Evolutionary conservation across 169 alveolate genomes (phyloP), one percentile per base, ranked within the genome.

Genomic region (Eimeria praecox): DNA sequence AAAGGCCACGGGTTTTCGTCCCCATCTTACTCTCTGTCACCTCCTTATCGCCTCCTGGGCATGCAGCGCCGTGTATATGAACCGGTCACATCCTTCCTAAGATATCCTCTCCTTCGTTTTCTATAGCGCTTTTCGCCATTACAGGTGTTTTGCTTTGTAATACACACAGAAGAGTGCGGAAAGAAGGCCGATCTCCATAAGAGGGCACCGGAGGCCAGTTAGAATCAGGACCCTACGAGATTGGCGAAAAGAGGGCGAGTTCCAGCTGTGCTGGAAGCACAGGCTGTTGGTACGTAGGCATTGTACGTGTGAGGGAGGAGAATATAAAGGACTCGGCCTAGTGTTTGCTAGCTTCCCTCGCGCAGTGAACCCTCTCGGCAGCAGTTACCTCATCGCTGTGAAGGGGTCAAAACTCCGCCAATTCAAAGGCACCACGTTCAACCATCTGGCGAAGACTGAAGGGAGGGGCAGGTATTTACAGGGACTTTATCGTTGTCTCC

Each of bases 261-360:
- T 78, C 88, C 59, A 42, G 64, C 88, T 44, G 88, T 44, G 88
- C 88, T 78, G 64, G 88, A 10, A 78, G 59, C 88, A 78, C 88
- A 78, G 46, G 66, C 64, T 78, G 66, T 22, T 12, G 66, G 88
- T 78, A 16, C 88, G 66, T n/a, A 20, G n/a, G 8, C 46, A 78
- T n/a, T n/a, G 42, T 24, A 22, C 46, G 46, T 42, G 42, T 64
- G 88, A 46, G 16, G n/a, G 44, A n/a, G 44, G 88, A 27, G 42
- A 49, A 49, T 27, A n/a, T 46, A 44, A 14, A 40, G 88, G 59
- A n/a, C 2, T 24, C 44, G 10, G 40, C n/a, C 64, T 78, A 49
- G 18, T 38, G 46, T 22, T n/a, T 42, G 64, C 40, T 12, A 16
- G 59, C 14, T n/a, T 2, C 35, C 24, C 44, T n/a, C 38, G 40